phyloP scores from a whole-genome alignment of 208 protist species.

The Trypanosoma theileri region DNA sequence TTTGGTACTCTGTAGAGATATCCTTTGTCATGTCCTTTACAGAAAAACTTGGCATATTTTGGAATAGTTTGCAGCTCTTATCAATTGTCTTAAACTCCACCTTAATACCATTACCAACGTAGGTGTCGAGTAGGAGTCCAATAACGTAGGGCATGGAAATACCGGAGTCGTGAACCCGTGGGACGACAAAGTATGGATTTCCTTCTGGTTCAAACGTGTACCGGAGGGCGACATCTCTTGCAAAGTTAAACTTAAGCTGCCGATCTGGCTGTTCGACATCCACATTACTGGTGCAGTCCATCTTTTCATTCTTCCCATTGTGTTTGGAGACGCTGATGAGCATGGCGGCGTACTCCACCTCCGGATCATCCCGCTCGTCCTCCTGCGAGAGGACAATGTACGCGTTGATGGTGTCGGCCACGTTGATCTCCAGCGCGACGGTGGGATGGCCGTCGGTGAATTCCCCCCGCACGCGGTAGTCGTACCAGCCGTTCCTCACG shows the following conservation, averaged over 20 bases:
- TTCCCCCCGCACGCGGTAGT: slow-evolving; percentile 75
- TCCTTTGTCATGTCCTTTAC: slow-evolving; percentile 48
- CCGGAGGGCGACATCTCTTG: slow-evolving; percentile 64
- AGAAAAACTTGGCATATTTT: slow-evolving; percentile 74
- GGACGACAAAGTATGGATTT: slow-evolving; percentile 76
- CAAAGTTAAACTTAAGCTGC: slow-evolving; percentile 79
- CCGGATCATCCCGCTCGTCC: slow-evolving; percentile 59
- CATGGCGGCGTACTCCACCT: slow-evolving; percentile 53
- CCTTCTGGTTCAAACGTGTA: slow-evolving; percentile 69
- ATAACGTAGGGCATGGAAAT: slow-evolving; percentile 67
- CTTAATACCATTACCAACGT: slow-evolving; percentile 65
- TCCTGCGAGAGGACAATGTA: slow-evolving; percentile 74
- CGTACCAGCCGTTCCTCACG: slow-evolving; percentile 59
- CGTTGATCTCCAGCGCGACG: slow-evolving; percentile 66
- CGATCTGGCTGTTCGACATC: slow-evolving; percentile 68
- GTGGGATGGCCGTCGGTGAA: slow-evolving; percentile 61
- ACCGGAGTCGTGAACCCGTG: slow-evolving; percentile 60
- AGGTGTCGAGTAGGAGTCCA: slow-evolving; percentile 67
- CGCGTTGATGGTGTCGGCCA: slow-evolving; percentile 44
- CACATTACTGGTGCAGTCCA: slow-evolving; percentile 67
- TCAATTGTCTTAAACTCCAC: slow-evolving; percentile 72
- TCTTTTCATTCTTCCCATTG: slow-evolving; percentile 59
- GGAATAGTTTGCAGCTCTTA: slow-evolving; percentile 64
- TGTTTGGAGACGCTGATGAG: slow-evolving; percentile 67
- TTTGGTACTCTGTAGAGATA: slow-evolving; percentile 67